These are phyloP conservation scores for Coprinopsis strossmayeri DNA, from an alignment of 768 basidiomycete genomes.

Conservation along the genomic window DNA sequence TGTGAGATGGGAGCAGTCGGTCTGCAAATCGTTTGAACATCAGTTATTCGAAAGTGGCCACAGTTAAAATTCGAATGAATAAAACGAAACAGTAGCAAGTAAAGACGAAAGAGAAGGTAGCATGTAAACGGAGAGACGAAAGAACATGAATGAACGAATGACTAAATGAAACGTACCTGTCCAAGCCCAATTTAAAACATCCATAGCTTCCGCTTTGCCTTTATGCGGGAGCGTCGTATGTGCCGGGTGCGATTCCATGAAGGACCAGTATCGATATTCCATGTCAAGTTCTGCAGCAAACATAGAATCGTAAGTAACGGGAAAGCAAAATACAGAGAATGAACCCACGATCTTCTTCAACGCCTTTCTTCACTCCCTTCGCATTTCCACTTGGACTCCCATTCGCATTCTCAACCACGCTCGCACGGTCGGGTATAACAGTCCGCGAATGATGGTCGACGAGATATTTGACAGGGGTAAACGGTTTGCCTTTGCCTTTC, in stretches of 20 bases:
- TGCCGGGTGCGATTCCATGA: constrained; percentile 73
- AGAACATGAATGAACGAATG: neutral
- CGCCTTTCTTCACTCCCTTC: constrained; percentile 18
- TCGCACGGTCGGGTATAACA: constrained; percentile 35
- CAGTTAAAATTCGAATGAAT: no score
- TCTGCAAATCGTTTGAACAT: constrained; percentile 30
- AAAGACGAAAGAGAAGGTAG: no score
- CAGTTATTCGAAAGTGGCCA: neutral
- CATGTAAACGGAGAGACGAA: no score
- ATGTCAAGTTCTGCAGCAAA: constrained; percentile 54
- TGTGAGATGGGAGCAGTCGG: constrained; percentile 57
- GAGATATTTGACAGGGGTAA: constrained; percentile 44
- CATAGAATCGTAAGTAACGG: neutral
- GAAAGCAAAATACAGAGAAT: neutral
- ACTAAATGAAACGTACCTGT: constrained; percentile 41
- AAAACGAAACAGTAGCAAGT: no score
- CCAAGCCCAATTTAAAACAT: constrained; percentile 75
- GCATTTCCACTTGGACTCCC: constrained; percentile 14
- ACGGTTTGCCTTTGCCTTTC: no score
- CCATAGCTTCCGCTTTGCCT: constrained; percentile 63
- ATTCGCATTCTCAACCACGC: no score
- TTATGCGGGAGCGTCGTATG: constrained; percentile 52
- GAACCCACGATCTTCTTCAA: constrained; percentile 40
- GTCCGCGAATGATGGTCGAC: constrained; percentile 58
- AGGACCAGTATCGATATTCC: constrained; percentile 79